Conservation (phyloP, 139 green algal species). For the Diplosphaera chodatii region DNA sequence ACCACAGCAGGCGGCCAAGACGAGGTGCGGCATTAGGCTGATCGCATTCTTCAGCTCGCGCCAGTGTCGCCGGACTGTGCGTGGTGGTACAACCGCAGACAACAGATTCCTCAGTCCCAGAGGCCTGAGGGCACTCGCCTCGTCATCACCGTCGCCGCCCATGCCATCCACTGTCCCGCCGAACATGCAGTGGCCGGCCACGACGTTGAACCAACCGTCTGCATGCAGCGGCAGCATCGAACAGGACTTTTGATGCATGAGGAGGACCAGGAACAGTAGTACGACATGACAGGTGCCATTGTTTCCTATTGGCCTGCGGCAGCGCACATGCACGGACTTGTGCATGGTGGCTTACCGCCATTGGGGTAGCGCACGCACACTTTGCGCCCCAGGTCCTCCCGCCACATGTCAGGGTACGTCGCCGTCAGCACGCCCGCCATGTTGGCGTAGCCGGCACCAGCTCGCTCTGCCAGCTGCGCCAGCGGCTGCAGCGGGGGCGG, state of each 20-base stretch:
- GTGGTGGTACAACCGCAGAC: no score
- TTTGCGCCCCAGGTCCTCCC: background rate
- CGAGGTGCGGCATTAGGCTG: no score
- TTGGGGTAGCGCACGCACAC: background rate
- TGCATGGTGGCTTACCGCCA: background rate
- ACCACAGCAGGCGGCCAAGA: no score
- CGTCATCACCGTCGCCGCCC: background rate
- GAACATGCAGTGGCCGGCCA: background rate
- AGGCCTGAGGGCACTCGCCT: background rate
- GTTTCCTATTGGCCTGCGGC: no score
- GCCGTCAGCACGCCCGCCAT: background rate
- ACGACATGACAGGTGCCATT: no score
- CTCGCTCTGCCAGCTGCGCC: background rate
- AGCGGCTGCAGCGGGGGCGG: background rate
- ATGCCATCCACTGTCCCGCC: background rate
- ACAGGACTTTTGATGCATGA: no score
- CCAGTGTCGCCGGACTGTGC: no score
- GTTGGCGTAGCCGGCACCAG: background rate
- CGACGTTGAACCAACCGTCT: background rate
- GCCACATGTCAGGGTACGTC: background rate
- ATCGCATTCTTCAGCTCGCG: no score
- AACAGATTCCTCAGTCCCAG: no score
- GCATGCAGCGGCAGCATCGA: no score
- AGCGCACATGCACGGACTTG: no score
- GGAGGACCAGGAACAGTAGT: no score